Evolutionary conservation across 2,329 filamentous ascomycete genomes (phyloP).

Genomic region (Thielaviopsis musarum): DNA sequence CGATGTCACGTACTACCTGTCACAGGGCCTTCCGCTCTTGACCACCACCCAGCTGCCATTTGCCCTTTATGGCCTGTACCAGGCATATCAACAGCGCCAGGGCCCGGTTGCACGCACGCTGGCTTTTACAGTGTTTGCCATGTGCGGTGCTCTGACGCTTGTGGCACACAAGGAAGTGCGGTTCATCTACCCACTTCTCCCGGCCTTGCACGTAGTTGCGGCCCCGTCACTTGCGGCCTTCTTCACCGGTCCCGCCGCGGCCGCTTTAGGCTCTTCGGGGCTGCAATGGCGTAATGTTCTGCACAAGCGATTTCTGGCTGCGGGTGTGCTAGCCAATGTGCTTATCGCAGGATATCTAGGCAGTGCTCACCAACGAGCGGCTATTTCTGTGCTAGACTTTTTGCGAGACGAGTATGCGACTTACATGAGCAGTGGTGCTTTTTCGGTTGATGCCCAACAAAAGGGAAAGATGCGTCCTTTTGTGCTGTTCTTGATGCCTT

Average conservation of each 20-base stretch:
- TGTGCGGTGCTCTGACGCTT: conserved; percentile 48
- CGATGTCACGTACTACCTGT: conserved; percentile 82
- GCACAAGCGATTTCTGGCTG: conserved; percentile 38
- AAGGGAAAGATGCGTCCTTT: conserved; percentile 23
- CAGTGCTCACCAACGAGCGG: conserved; percentile 63
- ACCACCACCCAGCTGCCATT: conserved; percentile 75
- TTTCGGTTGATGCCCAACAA: conserved; percentile 16
- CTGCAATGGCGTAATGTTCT: conserved; percentile 12
- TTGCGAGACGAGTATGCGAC: conserved; percentile 54
- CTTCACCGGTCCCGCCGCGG: conserved; percentile 30
- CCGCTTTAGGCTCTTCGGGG: neutral
- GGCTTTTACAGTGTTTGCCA: conserved; percentile 40
- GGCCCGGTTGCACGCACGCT: conserved; percentile 33
- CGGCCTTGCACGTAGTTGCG: conserved; percentile 66
- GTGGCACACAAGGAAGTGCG: conserved; percentile 94
- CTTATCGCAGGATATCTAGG: conserved; percentile 58
- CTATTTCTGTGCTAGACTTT: conserved; percentile 56
- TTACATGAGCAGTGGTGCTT: conserved; percentile 23
- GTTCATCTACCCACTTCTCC: conserved; percentile 86
- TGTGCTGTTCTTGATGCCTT: conserved; percentile 80
- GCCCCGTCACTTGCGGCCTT: conserved; percentile 50
- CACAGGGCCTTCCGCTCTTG: conserved; percentile 75
- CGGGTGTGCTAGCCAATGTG: conserved; percentile 48
- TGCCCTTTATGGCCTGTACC: conserved; percentile 46
- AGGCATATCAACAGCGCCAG: conserved; percentile 21